A percentile compares a stretch with the other conserved stretches of the same genome.
Evolutionary conservation across 768 basidiomycete species (phyloP).

Genomic region (Rossbeevera mucosa): DNA sequence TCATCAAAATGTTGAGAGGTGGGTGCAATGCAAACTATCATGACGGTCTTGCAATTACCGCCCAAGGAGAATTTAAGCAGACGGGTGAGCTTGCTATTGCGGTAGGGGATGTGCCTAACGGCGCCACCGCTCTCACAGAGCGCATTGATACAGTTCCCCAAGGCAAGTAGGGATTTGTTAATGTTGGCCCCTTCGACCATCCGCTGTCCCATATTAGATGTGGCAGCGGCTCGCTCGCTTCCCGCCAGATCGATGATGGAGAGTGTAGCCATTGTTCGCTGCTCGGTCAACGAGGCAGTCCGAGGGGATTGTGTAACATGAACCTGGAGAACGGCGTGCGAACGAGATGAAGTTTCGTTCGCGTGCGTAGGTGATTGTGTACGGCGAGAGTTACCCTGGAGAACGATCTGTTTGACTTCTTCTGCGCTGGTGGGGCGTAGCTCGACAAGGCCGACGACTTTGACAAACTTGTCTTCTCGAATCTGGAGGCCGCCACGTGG

Average conservation of each 20-base stretch:
- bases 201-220: constrained; percentile 94
- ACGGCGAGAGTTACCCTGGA: constrained; percentile 81
- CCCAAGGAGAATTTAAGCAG: constrained; percentile 96
- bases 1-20: constrained; percentile 96
- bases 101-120: constrained; percentile 88
- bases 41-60: constrained; percentile 98
- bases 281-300: constrained; percentile 78
- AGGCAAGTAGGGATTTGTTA: constrained; percentile 95
- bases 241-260: constrained; percentile 98
- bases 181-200: constrained; percentile 99
- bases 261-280: constrained; percentile 82
- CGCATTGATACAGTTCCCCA: constrained; percentile 98
- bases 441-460: constrained; percentile 82
- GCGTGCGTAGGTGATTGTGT: constrained; percentile 95
- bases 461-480: constrained; percentile 91
- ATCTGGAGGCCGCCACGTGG: constrained; percentile 87
- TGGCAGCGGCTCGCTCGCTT: constrained; percentile 94
- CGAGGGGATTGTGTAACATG: constrained; percentile 86
- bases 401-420: constrained; percentile 91
- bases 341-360: constrained; percentile 94
- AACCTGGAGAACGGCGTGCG: constrained; percentile 95
- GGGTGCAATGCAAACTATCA: constrained; percentile 97
- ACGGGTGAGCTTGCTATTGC: constrained; percentile 97
- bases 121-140: constrained; percentile 92
- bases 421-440: constrained; percentile 77